Percentiles rank a stretch among this genome's conserved stretches.
Conservation (phyloP, 2,329 filamentous ascomycete genomes). For the Apiospora malaysiana region DNA sequence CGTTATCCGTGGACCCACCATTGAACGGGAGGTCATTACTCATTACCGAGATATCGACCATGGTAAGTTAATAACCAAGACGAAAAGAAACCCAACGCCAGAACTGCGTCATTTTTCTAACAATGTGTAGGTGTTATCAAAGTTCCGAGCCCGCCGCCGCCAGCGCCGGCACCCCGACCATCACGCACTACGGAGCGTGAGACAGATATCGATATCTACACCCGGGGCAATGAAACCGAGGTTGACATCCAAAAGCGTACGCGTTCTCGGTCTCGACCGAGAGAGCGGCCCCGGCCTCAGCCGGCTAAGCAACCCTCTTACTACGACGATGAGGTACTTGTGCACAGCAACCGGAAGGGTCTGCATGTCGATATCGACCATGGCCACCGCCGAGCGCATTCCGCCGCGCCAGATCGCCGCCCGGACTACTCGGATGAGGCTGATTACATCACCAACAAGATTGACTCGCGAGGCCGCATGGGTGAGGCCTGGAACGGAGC, state of each 20-base stretch:
- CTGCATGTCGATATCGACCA: slow-evolving; percentile 47
- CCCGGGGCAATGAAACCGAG: slow-evolving; percentile 60
- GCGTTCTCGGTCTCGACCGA: slow-evolving; percentile 34
- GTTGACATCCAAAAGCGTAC: slow-evolving; percentile 59
- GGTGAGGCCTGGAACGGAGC: slow-evolving; percentile 78
- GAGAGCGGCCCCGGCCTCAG: slow-evolving; percentile 44
- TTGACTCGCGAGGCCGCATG: slow-evolving; percentile 66
- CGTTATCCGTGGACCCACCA: slow-evolving; percentile 76
- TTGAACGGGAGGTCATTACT: slow-evolving; percentile 88
- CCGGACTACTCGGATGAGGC: slow-evolving; percentile 69
- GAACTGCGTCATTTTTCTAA: slow-evolving; percentile 18
- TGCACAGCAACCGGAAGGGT: slow-evolving; percentile 61
- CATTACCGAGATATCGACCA: slow-evolving; percentile 89
- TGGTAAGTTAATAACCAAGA: slow-evolving; percentile 56
- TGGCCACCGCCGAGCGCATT: slow-evolving; percentile 56
- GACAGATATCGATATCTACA: slow-evolving; percentile 67
- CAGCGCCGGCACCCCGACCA: slow-evolving; percentile 57
- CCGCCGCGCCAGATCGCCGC: slow-evolving; percentile 50
- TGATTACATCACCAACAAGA: slow-evolving; percentile 62
- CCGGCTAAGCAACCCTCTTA: slow-evolving; percentile 35
- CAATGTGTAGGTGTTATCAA: slow-evolving; percentile 47
- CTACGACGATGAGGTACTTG: slow-evolving; percentile 66
- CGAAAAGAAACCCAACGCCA: not conserved
- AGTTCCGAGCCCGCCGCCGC: slow-evolving; percentile 53
- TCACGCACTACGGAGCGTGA: slow-evolving; percentile 56